Conservation (phyloP, 257 asterid genomes). For the Solanum commersonii region DNA sequence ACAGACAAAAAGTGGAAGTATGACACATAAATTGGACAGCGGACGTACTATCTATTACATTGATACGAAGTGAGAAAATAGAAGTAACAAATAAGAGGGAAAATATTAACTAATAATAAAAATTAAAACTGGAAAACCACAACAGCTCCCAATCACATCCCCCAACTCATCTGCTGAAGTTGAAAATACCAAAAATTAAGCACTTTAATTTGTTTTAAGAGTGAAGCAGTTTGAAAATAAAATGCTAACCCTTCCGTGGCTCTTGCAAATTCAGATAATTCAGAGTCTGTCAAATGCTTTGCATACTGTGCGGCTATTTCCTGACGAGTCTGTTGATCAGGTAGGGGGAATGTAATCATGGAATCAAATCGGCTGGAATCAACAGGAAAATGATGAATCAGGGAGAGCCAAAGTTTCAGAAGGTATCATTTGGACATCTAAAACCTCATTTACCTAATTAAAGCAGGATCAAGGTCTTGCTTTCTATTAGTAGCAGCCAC, state of each 20-base stretch:
- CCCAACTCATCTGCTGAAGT: background rate
- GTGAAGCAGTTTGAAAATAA: background rate
- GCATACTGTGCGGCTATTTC: constrained; percentile 84
- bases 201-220: background rate
- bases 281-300: constrained; percentile 69
- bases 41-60: background rate
- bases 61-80: background rate
- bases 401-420: background rate
- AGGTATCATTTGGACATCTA: background rate
- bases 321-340: constrained; percentile 79
- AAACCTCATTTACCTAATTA: constrained; percentile 50
- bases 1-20: background rate
- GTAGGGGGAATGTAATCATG: constrained; percentile 62
- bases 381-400: constrained; percentile 1
- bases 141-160: background rate
- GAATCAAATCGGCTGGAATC: constrained; percentile 88
- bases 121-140: background rate
- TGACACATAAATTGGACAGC: background rate
- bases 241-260: constrained; percentile 56
- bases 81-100: background rate
- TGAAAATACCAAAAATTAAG: background rate
- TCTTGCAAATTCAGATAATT: constrained; percentile 57
- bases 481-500: constrained; percentile 97
- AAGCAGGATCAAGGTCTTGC: constrained; percentile 95
- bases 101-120: background rate